phyloP scores from a whole-genome alignment of 2,329 filamentous ascomycete genomes.

The Colletotrichum sp. region DNA sequence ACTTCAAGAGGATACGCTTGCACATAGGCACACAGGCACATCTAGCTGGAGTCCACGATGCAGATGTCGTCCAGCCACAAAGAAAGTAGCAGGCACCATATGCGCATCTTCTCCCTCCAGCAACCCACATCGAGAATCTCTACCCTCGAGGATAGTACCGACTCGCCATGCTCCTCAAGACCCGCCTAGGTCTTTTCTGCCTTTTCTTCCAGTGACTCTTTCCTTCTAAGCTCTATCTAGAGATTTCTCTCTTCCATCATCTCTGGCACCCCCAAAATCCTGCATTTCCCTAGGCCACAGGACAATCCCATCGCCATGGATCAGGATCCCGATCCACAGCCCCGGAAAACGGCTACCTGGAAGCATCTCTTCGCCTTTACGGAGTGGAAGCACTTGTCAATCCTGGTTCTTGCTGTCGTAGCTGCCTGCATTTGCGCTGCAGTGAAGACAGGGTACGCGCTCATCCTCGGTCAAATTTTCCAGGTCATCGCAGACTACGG shows the following conservation, averaged over 20 bases:
- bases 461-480: constrained; percentile 79
- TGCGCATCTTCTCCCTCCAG: background rate
- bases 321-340: background rate
- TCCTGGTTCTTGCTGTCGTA: constrained; percentile 59
- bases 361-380: constrained; percentile 74
- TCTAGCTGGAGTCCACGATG: background rate
- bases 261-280: background rate
- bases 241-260: background rate
- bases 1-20: background rate
- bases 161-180: background rate
- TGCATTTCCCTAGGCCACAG: background rate
- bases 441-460: constrained; percentile 67
- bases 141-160: background rate
- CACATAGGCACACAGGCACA: background rate
- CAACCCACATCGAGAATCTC: background rate
- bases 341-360: constrained; percentile 30
- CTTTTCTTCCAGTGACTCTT: background rate
- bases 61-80: background rate
- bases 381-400: constrained; percentile 59
- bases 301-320: background rate
- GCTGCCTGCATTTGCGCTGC: constrained; percentile 65
- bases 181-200: background rate
- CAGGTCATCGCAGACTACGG: constrained; percentile 72
- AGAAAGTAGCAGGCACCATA: background rate
- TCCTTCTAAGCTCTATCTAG: background rate